Percentiles rank a stretch among this genome's conserved stretches.
phyloP scores from a whole-genome alignment of 2,329 filamentous ascomycete species.

The Blastomyces silverae region DNA sequence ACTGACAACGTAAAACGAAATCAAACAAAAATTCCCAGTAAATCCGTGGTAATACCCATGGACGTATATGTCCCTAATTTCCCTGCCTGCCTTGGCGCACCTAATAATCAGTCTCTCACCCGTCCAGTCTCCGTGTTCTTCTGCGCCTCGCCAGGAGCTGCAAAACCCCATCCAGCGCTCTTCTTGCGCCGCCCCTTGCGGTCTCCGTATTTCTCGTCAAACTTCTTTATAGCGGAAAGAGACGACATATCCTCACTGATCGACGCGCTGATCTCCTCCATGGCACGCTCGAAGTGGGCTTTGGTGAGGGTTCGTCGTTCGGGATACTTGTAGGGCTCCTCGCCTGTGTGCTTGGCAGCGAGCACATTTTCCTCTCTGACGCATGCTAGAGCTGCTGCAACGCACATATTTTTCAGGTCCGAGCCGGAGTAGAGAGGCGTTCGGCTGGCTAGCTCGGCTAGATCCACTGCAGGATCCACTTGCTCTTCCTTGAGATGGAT shows the following conservation, averaged over 20 bases:
- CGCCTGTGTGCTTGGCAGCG: constrained; percentile 33
- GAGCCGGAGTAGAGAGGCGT: constrained; percentile 49
- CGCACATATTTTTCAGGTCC: constrained; percentile 48
- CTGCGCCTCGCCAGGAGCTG: constrained; percentile 15
- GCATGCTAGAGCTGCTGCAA: constrained; percentile 45
- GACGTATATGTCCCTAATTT: neutral
- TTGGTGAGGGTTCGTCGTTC: constrained; percentile 58
- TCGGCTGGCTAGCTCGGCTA: constrained; percentile 39
- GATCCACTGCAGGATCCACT: constrained; percentile 38
- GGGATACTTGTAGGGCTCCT: constrained; percentile 55
- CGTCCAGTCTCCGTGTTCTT: constrained; percentile 19
- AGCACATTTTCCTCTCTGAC: constrained; percentile 44
- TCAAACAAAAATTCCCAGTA: neutral
- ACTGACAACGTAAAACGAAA: neutral
- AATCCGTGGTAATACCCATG: neutral
- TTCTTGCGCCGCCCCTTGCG: constrained; percentile 60
- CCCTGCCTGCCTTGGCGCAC: neutral
- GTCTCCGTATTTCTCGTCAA: constrained; percentile 92
- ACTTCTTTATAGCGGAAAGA: constrained; percentile 80
- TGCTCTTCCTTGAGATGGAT: constrained; percentile 46
- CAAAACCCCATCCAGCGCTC: constrained; percentile 48
- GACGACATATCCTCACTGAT: constrained; percentile 91
- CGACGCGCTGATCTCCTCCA: constrained; percentile 83
- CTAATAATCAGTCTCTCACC: constrained; percentile 18
- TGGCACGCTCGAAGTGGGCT: constrained; percentile 75